Percentiles rank a stretch among this genome's conserved stretches.
These are phyloP conservation scores for Neoboletus brunneissimus DNA, from an alignment of 768 basidiomycete genomes.

Conservation along the genomic window DNA sequence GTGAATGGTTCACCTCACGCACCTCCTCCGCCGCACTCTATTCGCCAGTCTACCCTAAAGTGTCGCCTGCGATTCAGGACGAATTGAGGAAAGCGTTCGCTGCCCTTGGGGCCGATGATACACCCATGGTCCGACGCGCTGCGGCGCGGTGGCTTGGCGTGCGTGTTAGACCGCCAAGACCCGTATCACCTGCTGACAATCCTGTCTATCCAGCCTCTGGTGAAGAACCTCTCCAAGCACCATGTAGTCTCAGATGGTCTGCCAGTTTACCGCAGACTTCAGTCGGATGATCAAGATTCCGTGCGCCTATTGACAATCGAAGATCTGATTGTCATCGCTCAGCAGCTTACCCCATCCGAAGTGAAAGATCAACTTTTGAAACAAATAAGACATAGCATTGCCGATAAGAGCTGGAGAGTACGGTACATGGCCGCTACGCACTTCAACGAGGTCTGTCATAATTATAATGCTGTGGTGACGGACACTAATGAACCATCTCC, in stretches of 20 bases:
- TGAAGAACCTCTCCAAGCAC: slow-evolving; percentile 73
- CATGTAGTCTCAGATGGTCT: slow-evolving; percentile 85
- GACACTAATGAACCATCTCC: not conserved
- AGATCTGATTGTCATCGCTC: slow-evolving; percentile 89
- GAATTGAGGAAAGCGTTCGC: slow-evolving; percentile 86
- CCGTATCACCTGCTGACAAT: slow-evolving; percentile 10
- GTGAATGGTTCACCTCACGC: slow-evolving; percentile 99
- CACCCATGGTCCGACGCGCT: slow-evolving; percentile 96
- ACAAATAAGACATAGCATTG: slow-evolving; percentile 82
- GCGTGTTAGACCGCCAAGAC: slow-evolving; percentile 34
- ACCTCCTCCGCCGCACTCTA: slow-evolving; percentile 95
- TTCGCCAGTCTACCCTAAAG: slow-evolving; percentile 83
- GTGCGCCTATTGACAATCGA: slow-evolving; percentile 94
- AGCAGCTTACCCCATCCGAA: slow-evolving; percentile 81
- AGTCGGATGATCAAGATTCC: slow-evolving; percentile 96
- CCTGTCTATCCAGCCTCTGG: slow-evolving; percentile 55
- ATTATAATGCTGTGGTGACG: not conserved
- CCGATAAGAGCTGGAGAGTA: slow-evolving; percentile 98
- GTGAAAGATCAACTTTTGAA: slow-evolving; percentile 86
- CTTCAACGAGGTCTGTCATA: slow-evolving; percentile 78
- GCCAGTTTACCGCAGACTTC: slow-evolving; percentile 89
- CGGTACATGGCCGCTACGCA: slow-evolving; percentile 98
- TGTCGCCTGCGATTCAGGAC: slow-evolving; percentile 69
- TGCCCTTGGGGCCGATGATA: slow-evolving; percentile 86
- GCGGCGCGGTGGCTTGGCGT: slow-evolving; percentile 97